Base-by-base conservation (phyloP, 345 rosid genomes). In the Viola odorata region DNA sequence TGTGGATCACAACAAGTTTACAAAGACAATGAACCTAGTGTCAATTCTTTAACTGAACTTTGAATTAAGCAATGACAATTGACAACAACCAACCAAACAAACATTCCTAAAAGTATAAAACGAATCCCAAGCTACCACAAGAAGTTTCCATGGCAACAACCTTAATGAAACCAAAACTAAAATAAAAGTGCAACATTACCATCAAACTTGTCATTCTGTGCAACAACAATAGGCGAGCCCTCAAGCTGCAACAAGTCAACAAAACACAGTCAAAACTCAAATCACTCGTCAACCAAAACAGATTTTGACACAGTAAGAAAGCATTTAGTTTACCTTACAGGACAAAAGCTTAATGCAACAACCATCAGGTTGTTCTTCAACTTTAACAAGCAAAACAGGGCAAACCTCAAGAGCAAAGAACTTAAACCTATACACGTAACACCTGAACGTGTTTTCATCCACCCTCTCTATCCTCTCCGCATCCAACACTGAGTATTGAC, bases 401-500 rank as follows among this genome's bases (percentile, higher is more conserved):
- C 98, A 92, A 55, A 92, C 83, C 81, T 92, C 96, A 50, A 92
- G 87, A 55, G 85, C 82, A 64, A 87, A 87, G 80, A 92, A 92
- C 74, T 85, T 87, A 49, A 92, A 71, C 66, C 83, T 86, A 57
- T 89, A 87, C 5, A 92, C 91, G 58, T 89, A 87, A 63, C 96
- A 92, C 81, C 84, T 75, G 69, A 89, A 89, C 15, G 96, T 84
- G 75, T 71, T 84, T 52, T 85, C 96, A 64, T 92, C 96, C 45
- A 92, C 81, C 60, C 96, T 84, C 85, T 89, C 96, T 44, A 92
- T 89, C 83, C 96, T 89, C 84, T 92, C 96, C 3, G 96, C 98
- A 58, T 92, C 98, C 81, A 92, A 74, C 72, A 92, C 96, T 40
- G 98, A 92, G 88, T 87, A 92, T 62, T 89, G 96, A 73, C 98